Base-by-base conservation (phyloP, 2,329 filamentous ascomycete species). In the Nothopassalora personata region DNA sequence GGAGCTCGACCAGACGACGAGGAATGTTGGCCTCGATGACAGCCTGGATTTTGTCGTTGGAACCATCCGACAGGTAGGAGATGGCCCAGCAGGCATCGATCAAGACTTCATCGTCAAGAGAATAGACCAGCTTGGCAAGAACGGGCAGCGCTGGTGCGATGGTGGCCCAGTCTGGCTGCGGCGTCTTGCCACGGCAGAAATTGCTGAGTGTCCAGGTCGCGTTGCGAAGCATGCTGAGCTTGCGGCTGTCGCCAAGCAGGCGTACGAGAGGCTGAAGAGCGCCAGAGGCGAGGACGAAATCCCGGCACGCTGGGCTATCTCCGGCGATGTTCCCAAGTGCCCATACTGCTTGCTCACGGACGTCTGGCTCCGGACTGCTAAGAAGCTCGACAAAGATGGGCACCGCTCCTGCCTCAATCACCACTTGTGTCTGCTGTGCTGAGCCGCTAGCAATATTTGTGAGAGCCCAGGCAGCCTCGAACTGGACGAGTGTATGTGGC, bases 11-110 rank as follows among this genome's bases (percentile, higher is more conserved):
- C 7, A 99, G 86, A 63, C 94, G 89, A 66, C 94, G 92, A 63
- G 94, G 94, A 64, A 99, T 99, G 67, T 94, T 93, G 48, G 93
- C 94, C 79, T 99, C 94, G 70, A 99, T 97, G 57, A 99, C 94
- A 50, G 94, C 93, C 78, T 99, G 94, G 65, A 99, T 99, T 82
- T 99, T 99, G 73, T 99, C 94, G 75, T 99, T 99, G 70, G 92
- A 90, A 47, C 94, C 94, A 76, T 99, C 94, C 3, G 94, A 97
- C 19, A 99, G 86, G 74, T 99, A 99, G 0, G 93, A 97, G 72
- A 99, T 97, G 63, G 94, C 94, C 94, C 94, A 99, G 86, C 94
- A 99, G 60, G 94, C 94, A 76, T 99, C 94, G 71, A 99, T 99
- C 61, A 99, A 81, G 60, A 99, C 94, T 76, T 99, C 94, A 68